Percentiles rank a stretch among this genome's conserved stretches.
These are phyloP conservation scores for Vitis hybrid DNA, from an alignment of 177 flowering plant species.

Conservation along the genomic window DNA sequence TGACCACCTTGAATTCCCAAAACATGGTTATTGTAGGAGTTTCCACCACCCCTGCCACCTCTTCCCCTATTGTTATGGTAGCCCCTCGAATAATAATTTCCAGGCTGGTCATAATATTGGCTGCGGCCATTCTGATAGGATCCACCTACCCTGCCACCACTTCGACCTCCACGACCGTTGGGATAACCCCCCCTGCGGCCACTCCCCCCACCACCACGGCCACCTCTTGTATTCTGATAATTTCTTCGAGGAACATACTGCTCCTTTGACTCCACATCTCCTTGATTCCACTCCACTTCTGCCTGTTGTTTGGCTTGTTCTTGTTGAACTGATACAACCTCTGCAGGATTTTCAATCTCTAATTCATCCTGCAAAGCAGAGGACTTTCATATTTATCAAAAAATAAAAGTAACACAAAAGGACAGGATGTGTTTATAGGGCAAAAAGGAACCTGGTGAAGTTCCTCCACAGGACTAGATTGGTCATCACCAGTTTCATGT, in stretches of 20 bases:
- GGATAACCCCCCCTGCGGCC: conserved; percentile 53
- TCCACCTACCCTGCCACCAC: conserved; percentile 48
- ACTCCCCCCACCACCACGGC: conserved; percentile 50
- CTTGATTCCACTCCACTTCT: conserved; percentile 34
- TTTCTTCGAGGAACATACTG: conserved; percentile 41
- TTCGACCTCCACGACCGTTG: conserved; percentile 62
- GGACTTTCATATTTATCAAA: neutral
- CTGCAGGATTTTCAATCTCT: conserved; percentile 30
- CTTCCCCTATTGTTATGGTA: conserved; percentile 51
- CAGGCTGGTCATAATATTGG: conserved; percentile 58
- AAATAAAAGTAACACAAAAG: neutral
- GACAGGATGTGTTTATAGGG: neutral
- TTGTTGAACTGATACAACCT: conserved; percentile 20
- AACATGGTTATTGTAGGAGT: conserved; percentile 28
- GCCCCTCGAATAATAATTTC: conserved; percentile 51
- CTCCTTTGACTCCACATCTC: conserved; percentile 38
- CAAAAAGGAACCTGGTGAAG: conserved; percentile 36
- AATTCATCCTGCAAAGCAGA: conserved; percentile 40
- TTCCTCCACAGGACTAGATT: conserved; percentile 39
- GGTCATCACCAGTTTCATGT: conserved; percentile 32
- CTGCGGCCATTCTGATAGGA: conserved; percentile 66
- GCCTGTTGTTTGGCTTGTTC: conserved; percentile 29
- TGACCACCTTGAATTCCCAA: conserved; percentile 22
- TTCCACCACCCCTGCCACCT: conserved; percentile 57
- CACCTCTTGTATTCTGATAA: conserved; percentile 64